These are phyloP conservation scores for Rubroboletus satanas DNA, from an alignment of 768 basidiomycete genomes.

Conservation along the genomic window DNA sequence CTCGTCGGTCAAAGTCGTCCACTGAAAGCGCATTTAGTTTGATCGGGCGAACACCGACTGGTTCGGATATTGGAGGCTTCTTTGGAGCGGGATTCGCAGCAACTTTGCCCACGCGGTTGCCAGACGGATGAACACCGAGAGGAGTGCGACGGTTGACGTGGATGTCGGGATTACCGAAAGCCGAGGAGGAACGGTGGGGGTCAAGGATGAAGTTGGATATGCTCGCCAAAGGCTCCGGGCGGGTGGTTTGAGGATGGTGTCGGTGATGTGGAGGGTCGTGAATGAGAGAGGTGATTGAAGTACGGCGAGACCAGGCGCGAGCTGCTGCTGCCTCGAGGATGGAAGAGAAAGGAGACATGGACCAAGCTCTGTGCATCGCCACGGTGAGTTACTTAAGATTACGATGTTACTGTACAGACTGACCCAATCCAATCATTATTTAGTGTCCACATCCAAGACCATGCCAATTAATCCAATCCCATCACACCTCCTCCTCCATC, in stretches of 20 bases:
- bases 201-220: not conserved
- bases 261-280: not conserved
- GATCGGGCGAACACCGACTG: slow-evolving; percentile 10
- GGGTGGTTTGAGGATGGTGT: no score
- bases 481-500: slow-evolving; percentile 25
- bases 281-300: not conserved
- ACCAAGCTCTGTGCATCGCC: slow-evolving; percentile 3
- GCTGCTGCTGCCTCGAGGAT: slow-evolving; percentile 36
- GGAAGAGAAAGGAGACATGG: slow-evolving; percentile 36
- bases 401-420: no score
- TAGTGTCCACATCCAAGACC: no score
- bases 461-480: no score
- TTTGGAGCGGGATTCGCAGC: not conserved
- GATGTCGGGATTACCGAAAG: not conserved
- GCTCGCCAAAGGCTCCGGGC: no score
- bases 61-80: not conserved
- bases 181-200: not conserved
- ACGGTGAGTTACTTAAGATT: not conserved
- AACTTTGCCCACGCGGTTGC: not conserved
- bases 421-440: no score
- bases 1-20: slow-evolving; percentile 23
- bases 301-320: slow-evolving; percentile 42
- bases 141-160: not conserved
- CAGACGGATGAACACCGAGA: not conserved
- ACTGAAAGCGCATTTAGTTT: slow-evolving; percentile 24